Base-by-base conservation (phyloP, 1,284 basidiomycete species). In the Sphagnurus paluster region DNA sequence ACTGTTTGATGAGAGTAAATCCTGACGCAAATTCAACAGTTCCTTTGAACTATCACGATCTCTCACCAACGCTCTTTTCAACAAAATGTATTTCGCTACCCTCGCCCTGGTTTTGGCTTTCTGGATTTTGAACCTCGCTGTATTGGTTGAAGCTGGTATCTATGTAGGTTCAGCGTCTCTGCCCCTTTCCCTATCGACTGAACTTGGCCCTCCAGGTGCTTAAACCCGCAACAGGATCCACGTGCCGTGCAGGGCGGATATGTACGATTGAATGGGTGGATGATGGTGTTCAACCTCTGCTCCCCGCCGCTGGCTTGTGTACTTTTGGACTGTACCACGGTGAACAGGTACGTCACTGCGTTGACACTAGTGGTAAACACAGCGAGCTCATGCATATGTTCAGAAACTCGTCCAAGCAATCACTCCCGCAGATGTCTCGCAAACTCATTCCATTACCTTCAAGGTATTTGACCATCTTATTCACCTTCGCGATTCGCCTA, bases 201-300 rank as follows among this genome's bases (percentile, higher is more conserved):
- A 14, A 20, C 10, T 29, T 24, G 14, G 38, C 17, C 36, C 16
- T 14, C 7, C 20, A 87, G 84, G 71, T 85, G 34, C 68, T 74
- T 26, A 49, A 69, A 39, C 84, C 84, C 13, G 45, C 59, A 4
- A 42, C 58, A 35, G 56, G 64, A 28, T 68, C 73, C 3, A 63
- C 63, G 4, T 85, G 80, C 57, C 63, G 63, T 34, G 84, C 64
- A 21, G 80, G 78, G 9, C 59, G 78, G 52, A 47, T 71, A 10
- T 84, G 80, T 61, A 64, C 60, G 0, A 72, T 87, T 1, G 48
- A 69, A 41, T 87, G 84, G 83, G 44, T 79, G 1, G 84, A 87
- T 40, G 68, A 87, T 47, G 84, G 85, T 11, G 38, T 52, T n/a
- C 41, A 48, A 1, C 84, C 84, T 2, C 60, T 77, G 13, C 57